phyloP scores from a whole-genome alignment of 805 yeast genomes.

The Priceomyces haplophilus region DNA sequence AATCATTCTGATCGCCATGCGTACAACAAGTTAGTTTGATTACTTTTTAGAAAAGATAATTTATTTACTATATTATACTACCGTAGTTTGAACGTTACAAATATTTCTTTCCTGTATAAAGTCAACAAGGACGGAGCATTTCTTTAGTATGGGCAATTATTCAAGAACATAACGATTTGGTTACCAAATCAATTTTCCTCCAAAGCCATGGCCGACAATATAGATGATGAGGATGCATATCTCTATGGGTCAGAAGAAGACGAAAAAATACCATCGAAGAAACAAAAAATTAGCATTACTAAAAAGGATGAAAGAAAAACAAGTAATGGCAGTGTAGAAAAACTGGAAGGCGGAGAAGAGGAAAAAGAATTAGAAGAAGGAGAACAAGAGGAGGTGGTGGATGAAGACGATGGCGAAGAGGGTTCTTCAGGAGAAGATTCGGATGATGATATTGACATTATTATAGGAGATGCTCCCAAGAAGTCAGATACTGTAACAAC shows the following conservation, averaged over 20 bases:
- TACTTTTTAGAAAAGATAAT: not conserved
- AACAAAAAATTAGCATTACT: conserved; percentile 17
- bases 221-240: conserved; percentile 68
- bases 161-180: not conserved
- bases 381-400: conserved; percentile 20
- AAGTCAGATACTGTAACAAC: conserved; percentile 24
- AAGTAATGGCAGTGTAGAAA: conserved; percentile 20
- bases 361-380: conserved; percentile 18
- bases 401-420: conserved; percentile 44
- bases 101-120: no score
- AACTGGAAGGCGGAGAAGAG: conserved; percentile 18
- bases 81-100: no score
- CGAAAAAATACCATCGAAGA: conserved; percentile 23
- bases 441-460: conserved; percentile 81
- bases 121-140: no score
- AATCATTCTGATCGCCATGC: not conserved
- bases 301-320: conserved; percentile 11
- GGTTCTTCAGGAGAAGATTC: conserved; percentile 50
- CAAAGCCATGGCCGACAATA: conserved; percentile 6
- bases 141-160: not conserved
- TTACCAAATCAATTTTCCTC: no score
- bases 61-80: not conserved
- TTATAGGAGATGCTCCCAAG: conserved; percentile 36
- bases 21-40: conserved; percentile 1
- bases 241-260: conserved; percentile 57